A percentile compares a stretch with the other conserved stretches of the same genome.
phyloP scores from a whole-genome alignment of 441 rosid genomes.

The Erodium trifolium region DNA sequence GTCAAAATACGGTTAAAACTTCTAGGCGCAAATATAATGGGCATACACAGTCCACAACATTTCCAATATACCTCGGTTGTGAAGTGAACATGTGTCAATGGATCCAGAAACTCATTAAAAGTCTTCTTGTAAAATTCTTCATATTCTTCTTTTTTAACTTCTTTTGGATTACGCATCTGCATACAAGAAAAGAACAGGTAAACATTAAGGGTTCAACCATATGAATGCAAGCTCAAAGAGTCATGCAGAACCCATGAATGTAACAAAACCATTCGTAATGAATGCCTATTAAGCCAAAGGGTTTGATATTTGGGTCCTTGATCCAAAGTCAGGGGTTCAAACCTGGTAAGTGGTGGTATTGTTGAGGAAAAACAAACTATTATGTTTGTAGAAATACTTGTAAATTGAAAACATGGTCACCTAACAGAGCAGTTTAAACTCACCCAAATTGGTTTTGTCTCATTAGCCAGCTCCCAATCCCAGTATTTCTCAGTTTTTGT shows the following conservation, averaged over 20 bases:
- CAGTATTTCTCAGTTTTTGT: constrained; percentile 92
- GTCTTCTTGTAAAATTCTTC: constrained; percentile 89
- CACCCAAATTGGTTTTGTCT: constrained; percentile 95
- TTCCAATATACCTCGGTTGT: constrained; percentile 65
- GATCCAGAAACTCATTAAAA: constrained; percentile 87
- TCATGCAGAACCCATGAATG: not conserved
- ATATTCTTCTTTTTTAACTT: constrained; percentile 73
- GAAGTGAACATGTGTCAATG: constrained; percentile 73
- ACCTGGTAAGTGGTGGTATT: not conserved
- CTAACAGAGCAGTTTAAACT: constrained; percentile 18
- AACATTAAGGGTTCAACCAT: constrained; percentile 4
- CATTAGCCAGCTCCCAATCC: constrained; percentile 97
- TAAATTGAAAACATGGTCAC: not conserved
- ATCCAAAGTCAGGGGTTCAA: not conserved
- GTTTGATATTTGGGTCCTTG: not conserved
- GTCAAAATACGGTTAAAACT: constrained; percentile 9
- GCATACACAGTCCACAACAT: not conserved
- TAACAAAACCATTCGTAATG: not conserved
- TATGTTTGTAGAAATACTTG: not conserved
- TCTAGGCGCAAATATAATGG: constrained; percentile 7
- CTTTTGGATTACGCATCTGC: constrained; percentile 83
- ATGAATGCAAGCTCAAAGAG: not conserved
- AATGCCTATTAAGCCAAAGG: not conserved
- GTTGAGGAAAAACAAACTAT: not conserved
- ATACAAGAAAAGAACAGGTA: constrained; percentile 1